Conservation (phyloP, 177 flowering plant species). For the Vitis hybrid region DNA sequence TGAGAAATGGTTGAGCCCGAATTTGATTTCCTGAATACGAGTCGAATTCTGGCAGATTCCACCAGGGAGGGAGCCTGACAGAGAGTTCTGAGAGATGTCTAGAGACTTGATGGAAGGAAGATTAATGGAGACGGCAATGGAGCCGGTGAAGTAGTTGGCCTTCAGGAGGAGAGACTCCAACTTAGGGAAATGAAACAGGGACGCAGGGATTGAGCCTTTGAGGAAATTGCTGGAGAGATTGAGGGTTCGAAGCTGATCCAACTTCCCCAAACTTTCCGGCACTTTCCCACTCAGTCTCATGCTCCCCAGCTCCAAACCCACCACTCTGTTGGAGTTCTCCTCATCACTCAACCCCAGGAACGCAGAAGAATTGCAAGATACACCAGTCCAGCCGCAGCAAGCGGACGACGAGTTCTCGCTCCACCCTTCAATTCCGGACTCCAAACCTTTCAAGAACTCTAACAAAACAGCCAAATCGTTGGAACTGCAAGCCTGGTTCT, state of each 20-base stretch:
- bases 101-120: slow-evolving; percentile 23
- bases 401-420: slow-evolving; percentile 23
- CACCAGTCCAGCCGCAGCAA: slow-evolving; percentile 53
- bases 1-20: slow-evolving; percentile 20
- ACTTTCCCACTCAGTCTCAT: slow-evolving; percentile 32
- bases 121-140: slow-evolving; percentile 12
- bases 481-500: slow-evolving; percentile 32
- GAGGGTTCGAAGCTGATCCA: slow-evolving; percentile 45
- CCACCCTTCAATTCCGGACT: slow-evolving; percentile 29
- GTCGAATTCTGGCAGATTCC: slow-evolving; percentile 23
- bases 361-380: slow-evolving; percentile 35
- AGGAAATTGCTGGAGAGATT: slow-evolving; percentile 52
- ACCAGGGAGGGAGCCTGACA: slow-evolving; percentile 23
- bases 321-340: slow-evolving; percentile 24
- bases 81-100: slow-evolving; percentile 27
- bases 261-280: slow-evolving; percentile 28
- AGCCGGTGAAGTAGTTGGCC: slow-evolving; percentile 28
- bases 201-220: slow-evolving; percentile 25
- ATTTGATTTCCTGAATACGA: not conserved
- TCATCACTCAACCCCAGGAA: slow-evolving; percentile 16
- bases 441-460: slow-evolving; percentile 28
- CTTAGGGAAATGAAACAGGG: slow-evolving; percentile 31
- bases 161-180: slow-evolving; percentile 47
- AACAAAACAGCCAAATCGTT: slow-evolving; percentile 39
- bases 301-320: slow-evolving; percentile 27